Conservation (phyloP, 2,329 filamentous ascomycete species). For the Ceratocystis cubensis region DNA sequence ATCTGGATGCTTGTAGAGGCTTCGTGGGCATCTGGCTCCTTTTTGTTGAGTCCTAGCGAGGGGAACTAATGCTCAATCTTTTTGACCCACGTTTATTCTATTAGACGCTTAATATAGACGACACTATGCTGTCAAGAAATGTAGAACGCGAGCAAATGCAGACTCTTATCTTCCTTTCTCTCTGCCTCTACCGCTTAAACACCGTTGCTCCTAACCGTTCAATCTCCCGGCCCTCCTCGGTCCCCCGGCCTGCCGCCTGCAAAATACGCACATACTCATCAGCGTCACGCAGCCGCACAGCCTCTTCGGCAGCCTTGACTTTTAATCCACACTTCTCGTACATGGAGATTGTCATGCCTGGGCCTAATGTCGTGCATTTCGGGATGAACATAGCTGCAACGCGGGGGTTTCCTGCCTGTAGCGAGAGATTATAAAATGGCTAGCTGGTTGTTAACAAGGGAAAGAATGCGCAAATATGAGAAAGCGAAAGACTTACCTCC, state of each 20-base stretch:
- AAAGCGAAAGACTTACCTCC: constrained; percentile 50
- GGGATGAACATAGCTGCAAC: constrained; percentile 73
- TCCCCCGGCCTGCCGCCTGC: constrained; percentile 57
- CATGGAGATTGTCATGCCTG: constrained; percentile 68
- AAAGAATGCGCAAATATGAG: not conserved
- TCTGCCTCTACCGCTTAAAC: constrained; percentile 33
- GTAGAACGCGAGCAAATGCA: not conserved
- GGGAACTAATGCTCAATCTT: too few species aligned
- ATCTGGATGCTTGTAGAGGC: too few species aligned
- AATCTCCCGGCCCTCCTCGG: constrained; percentile 60
- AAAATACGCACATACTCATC: constrained; percentile 62
- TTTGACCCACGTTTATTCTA: too few species aligned
- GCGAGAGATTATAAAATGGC: constrained; percentile 83
- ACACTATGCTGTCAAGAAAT: too few species aligned
- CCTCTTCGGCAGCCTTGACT: constrained; percentile 82
- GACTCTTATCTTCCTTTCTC: not conserved
- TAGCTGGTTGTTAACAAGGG: constrained; percentile 27
- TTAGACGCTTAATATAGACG: too few species aligned
- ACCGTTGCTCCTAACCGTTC: constrained; percentile 58
- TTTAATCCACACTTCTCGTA: constrained; percentile 92
- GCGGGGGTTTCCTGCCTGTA: constrained; percentile 81
- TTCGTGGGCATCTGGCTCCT: not conserved
- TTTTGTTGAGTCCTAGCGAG: too few species aligned
- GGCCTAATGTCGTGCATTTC: constrained; percentile 64
- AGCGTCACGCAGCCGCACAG: constrained; percentile 65